These are phyloP conservation scores for Fennellomyces sp. DNA, from an alignment of 371 early-diverging fungal species.

Conservation along the genomic window DNA sequence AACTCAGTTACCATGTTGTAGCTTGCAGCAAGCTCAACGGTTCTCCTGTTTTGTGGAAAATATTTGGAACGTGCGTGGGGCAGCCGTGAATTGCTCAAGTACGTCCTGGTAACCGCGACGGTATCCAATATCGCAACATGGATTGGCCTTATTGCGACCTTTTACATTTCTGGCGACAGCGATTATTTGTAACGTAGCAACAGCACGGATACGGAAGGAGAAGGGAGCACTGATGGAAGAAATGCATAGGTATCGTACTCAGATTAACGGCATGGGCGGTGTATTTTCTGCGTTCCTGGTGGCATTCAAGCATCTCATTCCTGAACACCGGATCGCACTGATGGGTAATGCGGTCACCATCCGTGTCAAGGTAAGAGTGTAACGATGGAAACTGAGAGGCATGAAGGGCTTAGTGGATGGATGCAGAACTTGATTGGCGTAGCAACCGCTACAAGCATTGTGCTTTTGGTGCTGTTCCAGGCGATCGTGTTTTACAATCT, in stretches of 20 bases:
- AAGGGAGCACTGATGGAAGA: neutral
- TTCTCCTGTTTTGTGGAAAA: constrained; percentile 64
- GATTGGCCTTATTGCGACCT: constrained; percentile 60
- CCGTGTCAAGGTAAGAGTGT: constrained; percentile 68
- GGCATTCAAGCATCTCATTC: constrained; percentile 78
- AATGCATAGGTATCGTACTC: constrained; percentile 40
- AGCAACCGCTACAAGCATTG: constrained; percentile 36
- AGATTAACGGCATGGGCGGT: constrained; percentile 71
- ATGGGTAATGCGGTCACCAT: constrained; percentile 60
- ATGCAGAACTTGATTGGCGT: constrained; percentile 45
- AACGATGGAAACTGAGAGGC: neutral
- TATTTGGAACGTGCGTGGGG: constrained; percentile 84
- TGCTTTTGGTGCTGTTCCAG: constrained; percentile 32
- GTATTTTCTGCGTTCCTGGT: constrained; percentile 72
- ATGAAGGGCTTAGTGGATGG: neutral
- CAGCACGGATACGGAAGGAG: neutral
- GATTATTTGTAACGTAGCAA: constrained; percentile 52
- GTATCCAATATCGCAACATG: constrained; percentile 60
- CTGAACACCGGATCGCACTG: constrained; percentile 60
- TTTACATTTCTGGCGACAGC: constrained; percentile 59
- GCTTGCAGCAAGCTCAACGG: constrained; percentile 48
- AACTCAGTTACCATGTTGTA: constrained; percentile 19
- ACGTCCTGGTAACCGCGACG: constrained; percentile 55
- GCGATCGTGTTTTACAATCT: constrained; percentile 51
- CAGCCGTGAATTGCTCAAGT: constrained; percentile 69